phyloP scores from a whole-genome alignment of 1,284 basidiomycete genomes.

The Leccinum insigne region DNA sequence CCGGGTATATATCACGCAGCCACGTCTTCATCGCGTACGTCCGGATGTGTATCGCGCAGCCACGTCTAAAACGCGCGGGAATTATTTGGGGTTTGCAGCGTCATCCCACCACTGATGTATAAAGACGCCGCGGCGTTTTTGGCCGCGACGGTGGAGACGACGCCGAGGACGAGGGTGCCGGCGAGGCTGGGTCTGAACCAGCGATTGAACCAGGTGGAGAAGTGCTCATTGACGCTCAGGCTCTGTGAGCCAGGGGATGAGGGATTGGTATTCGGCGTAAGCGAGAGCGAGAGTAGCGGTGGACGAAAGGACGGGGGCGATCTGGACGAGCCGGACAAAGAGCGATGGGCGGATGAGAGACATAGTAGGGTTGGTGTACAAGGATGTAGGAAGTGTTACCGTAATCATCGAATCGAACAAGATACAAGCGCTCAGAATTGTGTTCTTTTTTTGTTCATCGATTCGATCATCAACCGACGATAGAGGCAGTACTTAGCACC shows the following conservation, averaged over 20 bases:
- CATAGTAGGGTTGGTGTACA: neutral
- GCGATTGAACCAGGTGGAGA: slow-evolving; percentile 6
- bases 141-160: neutral
- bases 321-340: neutral
- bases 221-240: neutral
- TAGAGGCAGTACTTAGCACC: too few species aligned
- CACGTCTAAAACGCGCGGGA: too few species aligned
- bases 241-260: neutral
- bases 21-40: too few species aligned
- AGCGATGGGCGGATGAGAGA: neutral
- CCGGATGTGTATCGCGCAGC: too few species aligned
- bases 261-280: neutral
- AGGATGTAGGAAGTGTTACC: neutral
- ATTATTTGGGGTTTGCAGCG: too few species aligned
- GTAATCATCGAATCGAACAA: neutral
- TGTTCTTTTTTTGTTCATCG: neutral
- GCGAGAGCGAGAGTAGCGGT: neutral
- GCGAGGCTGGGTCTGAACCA: slow-evolving; percentile 8
- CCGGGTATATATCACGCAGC: too few species aligned
- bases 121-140: neutral
- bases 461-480: too few species aligned
- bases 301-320: neutral
- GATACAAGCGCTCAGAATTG: neutral
- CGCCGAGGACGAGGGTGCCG: neutral
- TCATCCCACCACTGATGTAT: too few species aligned